Base-by-base conservation (phyloP, 495 filamentous ascomycete species). In the Penicillium tannophilum region DNA sequence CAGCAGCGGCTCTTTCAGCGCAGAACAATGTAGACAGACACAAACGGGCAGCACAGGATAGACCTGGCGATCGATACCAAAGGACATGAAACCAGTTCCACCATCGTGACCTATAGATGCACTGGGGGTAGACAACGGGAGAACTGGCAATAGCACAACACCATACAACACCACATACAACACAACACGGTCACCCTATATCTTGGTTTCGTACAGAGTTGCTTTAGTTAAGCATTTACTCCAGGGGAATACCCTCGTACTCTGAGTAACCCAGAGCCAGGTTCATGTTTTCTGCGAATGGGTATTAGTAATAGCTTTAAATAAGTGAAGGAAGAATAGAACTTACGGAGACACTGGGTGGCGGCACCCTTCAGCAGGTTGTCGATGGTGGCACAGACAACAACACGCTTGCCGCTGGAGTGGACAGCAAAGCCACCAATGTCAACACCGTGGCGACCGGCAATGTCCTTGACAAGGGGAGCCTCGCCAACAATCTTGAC, bases 341-440 rank as follows among this genome's bases (percentile, higher is more conserved):
- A 86, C 89, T 82, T 82, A 92, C 89, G 92, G 69, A 97, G 74
- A 76, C 92, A 96, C 77, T 98, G 94, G 49, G 94, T 98, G 7
- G 92, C 92, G 41, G 94, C 94, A 41, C 94, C 94, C 85, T 98
- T 98, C 54, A 96, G 81, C 59, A 98, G 78, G 76, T 98, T 98
- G 73, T 98, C 94, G 63, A 98, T 98, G n/a, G 93, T 97, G 20
- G 89, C 93, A 70, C 92, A 96, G 51, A 98, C 86, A 51, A 98
- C 94, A 0, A 93, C 94, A 35, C 94, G 82, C 80, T 91, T 93
- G 47, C 93, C 93, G 26, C 82, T 82, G 57, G 85, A 90, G 77
- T 97, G 90, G 43, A 97, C 93, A 43, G 88, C 92, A 66, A 98
- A 97, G 24, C 93, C 92, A 58, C 94, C 94, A 73, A 98, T 91